phyloP scores from a whole-genome alignment of 164 flowering plant species.

The Annona squamosa region DNA sequence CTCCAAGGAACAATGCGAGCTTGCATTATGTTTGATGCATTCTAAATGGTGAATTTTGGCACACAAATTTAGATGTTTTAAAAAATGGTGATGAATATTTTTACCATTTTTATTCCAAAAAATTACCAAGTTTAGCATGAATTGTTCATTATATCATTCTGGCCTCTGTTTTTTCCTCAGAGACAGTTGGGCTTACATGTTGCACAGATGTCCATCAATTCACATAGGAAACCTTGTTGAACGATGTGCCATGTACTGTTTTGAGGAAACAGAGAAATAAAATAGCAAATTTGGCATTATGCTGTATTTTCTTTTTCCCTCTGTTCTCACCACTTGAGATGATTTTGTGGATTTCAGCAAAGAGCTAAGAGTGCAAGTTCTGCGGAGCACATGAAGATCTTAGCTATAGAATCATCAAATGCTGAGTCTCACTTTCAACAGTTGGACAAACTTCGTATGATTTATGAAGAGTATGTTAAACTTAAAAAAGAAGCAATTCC shows the following conservation, averaged over 20 bases:
- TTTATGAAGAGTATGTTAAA: constrained; percentile 77
- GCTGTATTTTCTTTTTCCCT: background rate
- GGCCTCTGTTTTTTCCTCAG: too few species aligned
- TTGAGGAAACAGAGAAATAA: too few species aligned
- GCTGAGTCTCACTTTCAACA: constrained; percentile 81
- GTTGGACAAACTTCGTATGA: constrained; percentile 77
- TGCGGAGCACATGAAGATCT: constrained; percentile 69
- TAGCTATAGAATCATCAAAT: constrained; percentile 58
- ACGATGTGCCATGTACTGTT: too few species aligned
- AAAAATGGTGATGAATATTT: background rate
- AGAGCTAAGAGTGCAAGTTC: constrained; percentile 70
- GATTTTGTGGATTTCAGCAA: constrained; percentile 54
- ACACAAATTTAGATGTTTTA: background rate
- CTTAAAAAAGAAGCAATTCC: constrained; percentile 72
- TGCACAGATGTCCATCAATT: too few species aligned
- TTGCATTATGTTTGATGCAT: too few species aligned
- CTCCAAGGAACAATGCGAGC: too few species aligned
- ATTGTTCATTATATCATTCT: too few species aligned
- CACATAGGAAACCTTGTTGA: too few species aligned
- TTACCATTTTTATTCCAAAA: background rate
- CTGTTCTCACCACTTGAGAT: constrained; percentile 2
- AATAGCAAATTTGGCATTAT: background rate
- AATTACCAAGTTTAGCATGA: too few species aligned
- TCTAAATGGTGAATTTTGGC: too few species aligned
- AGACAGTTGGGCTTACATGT: too few species aligned